Conservation (phyloP, 2,329 filamentous ascomycete genomes). For the Aspergillus fumigatus region DNA sequence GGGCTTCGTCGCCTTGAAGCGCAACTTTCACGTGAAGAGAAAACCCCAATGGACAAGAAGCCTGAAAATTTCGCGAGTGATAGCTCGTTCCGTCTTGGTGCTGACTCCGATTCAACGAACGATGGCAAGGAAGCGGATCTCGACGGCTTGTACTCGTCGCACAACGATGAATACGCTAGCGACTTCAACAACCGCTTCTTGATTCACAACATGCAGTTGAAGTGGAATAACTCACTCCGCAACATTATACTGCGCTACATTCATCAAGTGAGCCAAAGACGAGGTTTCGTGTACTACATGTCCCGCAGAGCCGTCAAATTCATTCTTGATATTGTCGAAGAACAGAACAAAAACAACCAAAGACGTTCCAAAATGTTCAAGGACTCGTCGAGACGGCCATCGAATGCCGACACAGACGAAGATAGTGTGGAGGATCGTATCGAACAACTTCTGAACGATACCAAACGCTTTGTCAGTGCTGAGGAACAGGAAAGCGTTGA, state of each 20-base stretch:
- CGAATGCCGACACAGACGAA: slow-evolving; percentile 49
- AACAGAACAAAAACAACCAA: slow-evolving; percentile 71
- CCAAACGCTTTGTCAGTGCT: slow-evolving; percentile 72
- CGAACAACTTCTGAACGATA: slow-evolving; percentile 77
- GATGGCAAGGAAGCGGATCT: slow-evolving; percentile 51
- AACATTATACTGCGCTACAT: slow-evolving; percentile 97
- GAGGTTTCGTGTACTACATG: slow-evolving; percentile 97
- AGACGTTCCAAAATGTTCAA: slow-evolving; percentile 34
- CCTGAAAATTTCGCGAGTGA: slow-evolving; percentile 20
- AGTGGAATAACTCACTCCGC: slow-evolving; percentile 94
- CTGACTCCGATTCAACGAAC: slow-evolving; percentile 42
- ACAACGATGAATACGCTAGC: slow-evolving; percentile 76
- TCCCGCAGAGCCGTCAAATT: slow-evolving; percentile 95
- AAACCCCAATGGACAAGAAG: slow-evolving; percentile 47
- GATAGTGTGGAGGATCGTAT: slow-evolving; percentile 78
- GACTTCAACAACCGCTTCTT: slow-evolving; percentile 99
- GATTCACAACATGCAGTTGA: slow-evolving; percentile 93
- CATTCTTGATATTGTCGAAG: slow-evolving; percentile 94
- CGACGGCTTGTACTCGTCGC: slow-evolving; percentile 60
- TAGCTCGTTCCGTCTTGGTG: slow-evolving; percentile 24
- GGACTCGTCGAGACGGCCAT: slow-evolving; percentile 18
- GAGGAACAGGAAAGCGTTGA: slow-evolving; percentile 51
- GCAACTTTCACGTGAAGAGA: slow-evolving; percentile 39
- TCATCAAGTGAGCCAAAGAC: slow-evolving; percentile 91
- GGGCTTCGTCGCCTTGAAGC: slow-evolving; percentile 57